Evolutionary conservation across 371 early-diverging fungal genomes (phyloP).

Genomic region (Saksenaea vasiformis): DNA sequence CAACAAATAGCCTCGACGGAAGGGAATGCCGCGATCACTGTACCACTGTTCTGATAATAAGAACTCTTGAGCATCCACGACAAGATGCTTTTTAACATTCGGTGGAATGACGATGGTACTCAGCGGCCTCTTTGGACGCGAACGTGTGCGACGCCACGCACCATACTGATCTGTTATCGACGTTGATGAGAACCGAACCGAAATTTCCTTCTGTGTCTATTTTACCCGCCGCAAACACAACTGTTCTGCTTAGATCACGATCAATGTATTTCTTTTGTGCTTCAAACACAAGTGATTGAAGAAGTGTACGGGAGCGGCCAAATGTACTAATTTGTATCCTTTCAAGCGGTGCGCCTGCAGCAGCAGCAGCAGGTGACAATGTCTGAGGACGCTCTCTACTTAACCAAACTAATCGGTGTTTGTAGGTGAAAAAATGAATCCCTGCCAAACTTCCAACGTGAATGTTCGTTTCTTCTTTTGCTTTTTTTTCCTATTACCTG

Average conservation of each 20-base stretch:
- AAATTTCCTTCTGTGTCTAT: neutral
- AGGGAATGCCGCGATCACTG: slow-evolving; percentile 88
- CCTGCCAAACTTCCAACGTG: slow-evolving; percentile 24
- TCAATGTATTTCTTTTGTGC: slow-evolving; percentile 58
- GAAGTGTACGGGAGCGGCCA: slow-evolving; percentile 52
- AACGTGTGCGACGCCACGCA: slow-evolving; percentile 59
- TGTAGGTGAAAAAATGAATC: slow-evolving; percentile 62
- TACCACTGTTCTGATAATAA: slow-evolving; percentile 84
- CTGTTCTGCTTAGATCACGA: slow-evolving; percentile 61
- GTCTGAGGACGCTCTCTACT: slow-evolving; percentile 44
- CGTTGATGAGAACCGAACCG: neutral
- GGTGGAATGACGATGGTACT: slow-evolving; percentile 67
- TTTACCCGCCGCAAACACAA: slow-evolving; percentile 67
- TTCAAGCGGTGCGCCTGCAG: slow-evolving; percentile 45
- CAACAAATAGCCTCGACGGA: slow-evolving; percentile 81
- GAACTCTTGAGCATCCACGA: slow-evolving; percentile 80
- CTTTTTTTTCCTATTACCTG: slow-evolving; percentile 30
- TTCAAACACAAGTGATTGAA: slow-evolving; percentile 58
- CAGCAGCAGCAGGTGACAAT: slow-evolving; percentile 33
- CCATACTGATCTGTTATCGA: slow-evolving; percentile 59
- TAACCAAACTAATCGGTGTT: slow-evolving; percentile 60
- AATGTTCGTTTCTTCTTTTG: neutral
- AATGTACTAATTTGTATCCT: slow-evolving; percentile 63
- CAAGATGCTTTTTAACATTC: slow-evolving; percentile 61
- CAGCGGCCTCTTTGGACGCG: slow-evolving; percentile 59